Evolutionary conservation across 768 basidiomycete species (phyloP).

Genomic region (Phlebiopsis flavidoalba): DNA sequence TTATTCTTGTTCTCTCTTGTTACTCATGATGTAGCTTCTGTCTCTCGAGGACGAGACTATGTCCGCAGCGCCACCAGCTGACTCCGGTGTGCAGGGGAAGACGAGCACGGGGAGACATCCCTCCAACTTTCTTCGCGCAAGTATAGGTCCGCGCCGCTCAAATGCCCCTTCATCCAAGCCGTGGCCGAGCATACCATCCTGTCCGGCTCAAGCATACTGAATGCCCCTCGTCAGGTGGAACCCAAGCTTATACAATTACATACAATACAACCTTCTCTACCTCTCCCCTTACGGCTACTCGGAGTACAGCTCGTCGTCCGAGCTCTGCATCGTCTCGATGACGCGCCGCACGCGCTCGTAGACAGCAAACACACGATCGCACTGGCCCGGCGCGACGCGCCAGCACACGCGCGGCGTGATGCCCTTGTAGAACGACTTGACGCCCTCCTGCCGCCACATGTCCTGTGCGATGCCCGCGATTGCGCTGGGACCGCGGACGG

Average conservation of each 20-base stretch:
- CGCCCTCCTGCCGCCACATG: constrained; percentile 92
- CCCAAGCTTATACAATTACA: background rate
- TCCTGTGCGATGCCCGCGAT: constrained; percentile 78
- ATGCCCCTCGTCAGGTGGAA: background rate
- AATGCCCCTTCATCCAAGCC: too few species aligned
- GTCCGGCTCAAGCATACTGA: too few species aligned
- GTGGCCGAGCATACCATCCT: too few species aligned
- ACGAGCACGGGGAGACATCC: too few species aligned
- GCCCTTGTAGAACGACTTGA: constrained; percentile 93
- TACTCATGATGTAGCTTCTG: too few species aligned
- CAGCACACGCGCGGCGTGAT: constrained; percentile 89
- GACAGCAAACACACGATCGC: constrained; percentile 93
- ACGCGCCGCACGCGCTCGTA: constrained; percentile 81
- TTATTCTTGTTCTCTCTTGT: too few species aligned
- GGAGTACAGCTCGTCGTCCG: constrained; percentile 57
- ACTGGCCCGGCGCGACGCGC: constrained; percentile 93
- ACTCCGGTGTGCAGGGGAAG: too few species aligned
- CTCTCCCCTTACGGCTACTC: constrained; percentile 35
- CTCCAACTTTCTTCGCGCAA: too few species aligned
- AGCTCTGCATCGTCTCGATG: constrained; percentile 66
- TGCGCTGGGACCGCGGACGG: constrained; percentile 52
- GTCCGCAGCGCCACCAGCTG: too few species aligned
- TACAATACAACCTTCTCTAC: background rate
- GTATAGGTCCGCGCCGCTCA: too few species aligned
- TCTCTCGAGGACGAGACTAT: too few species aligned